Evolutionary conservation across 2,329 filamentous ascomycete species (phyloP).

Genomic region (Exophiala aquamarina): DNA sequence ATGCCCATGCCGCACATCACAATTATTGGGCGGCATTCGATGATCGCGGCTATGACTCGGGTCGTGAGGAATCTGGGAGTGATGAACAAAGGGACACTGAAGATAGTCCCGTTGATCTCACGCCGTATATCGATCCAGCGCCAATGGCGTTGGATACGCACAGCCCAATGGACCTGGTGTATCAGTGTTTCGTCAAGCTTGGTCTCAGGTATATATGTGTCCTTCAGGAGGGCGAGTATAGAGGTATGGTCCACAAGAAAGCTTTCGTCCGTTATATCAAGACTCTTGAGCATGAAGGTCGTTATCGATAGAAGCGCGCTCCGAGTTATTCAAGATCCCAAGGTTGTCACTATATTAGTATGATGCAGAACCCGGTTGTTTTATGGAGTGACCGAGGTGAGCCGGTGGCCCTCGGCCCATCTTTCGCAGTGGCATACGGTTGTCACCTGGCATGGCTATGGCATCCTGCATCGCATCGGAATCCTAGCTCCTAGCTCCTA

Average conservation of each 20-base stretch:
- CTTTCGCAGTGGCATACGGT: too few relatives aligned
- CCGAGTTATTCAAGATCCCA: too few relatives aligned
- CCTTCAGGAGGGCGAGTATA: slow-evolving; percentile 77
- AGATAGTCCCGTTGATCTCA: slow-evolving; percentile 77
- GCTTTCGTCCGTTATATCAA: slow-evolving; percentile 93
- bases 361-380: too few relatives aligned
- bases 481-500: too few relatives aligned
- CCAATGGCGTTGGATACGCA: slow-evolving; percentile 85
- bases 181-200: slow-evolving; percentile 93
- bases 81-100: slow-evolving; percentile 55
- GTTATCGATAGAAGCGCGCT: too few relatives aligned
- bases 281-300: slow-evolving; percentile 59
- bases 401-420: too few relatives aligned
- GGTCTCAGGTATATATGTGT: slow-evolving; percentile 92
- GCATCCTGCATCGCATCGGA: too few relatives aligned
- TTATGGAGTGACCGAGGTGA: too few relatives aligned
- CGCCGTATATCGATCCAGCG: slow-evolving; percentile 85
- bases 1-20: slow-evolving; percentile 44
- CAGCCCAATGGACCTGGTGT: slow-evolving; percentile 91
- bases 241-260: slow-evolving; percentile 96
- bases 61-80: slow-evolving; percentile 58
- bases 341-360: too few relatives aligned
- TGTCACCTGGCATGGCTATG: too few relatives aligned
- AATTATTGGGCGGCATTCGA: slow-evolving; percentile 22
- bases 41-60: slow-evolving; percentile 42